Conservation (phyloP, 345 rosid genomes). For the Kandelia obovata region DNA sequence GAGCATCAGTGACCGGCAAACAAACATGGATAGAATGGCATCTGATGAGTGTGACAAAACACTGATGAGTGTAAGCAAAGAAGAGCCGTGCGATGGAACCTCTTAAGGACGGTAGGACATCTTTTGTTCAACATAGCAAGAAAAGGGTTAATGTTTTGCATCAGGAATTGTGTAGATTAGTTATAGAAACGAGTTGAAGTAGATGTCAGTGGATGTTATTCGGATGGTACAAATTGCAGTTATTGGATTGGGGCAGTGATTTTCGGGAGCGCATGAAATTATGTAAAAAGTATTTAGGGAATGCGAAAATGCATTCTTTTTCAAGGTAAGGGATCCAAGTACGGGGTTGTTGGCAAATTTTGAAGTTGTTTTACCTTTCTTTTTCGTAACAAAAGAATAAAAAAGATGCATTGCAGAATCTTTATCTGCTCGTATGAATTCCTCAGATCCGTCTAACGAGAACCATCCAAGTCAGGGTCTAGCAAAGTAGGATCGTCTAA, state of each 20-base stretch:
- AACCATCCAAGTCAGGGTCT: too few species aligned
- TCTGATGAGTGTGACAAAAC: slow-evolving; percentile 19
- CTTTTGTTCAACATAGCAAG: slow-evolving; percentile 13
- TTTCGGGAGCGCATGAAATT: neutral
- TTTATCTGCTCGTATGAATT: too few species aligned
- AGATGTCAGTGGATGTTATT: slow-evolving; percentile 7
- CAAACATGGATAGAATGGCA: neutral
- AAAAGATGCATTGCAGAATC: too few species aligned
- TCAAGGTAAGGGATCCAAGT: neutral
- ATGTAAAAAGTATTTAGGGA: neutral
- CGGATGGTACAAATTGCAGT: neutral
- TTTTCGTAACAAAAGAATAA: too few species aligned
- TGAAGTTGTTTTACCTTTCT: too few species aligned
- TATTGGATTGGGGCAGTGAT: neutral
- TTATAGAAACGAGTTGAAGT: slow-evolving; percentile 15
- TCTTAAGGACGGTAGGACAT: slow-evolving; percentile 1
- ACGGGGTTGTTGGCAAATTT: neutral
- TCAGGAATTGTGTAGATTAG: slow-evolving; percentile 23
- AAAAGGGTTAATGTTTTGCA: neutral
- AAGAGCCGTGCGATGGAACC: slow-evolving; percentile 19
- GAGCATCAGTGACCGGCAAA: neutral
- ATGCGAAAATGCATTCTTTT: neutral
- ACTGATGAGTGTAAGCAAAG: slow-evolving; percentile 20
- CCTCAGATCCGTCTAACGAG: too few species aligned
- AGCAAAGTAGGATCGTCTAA: too few species aligned